phyloP scores from a whole-genome alignment of 2,329 filamentous ascomycete genomes.

The Emmonsiellopsis sp. region DNA sequence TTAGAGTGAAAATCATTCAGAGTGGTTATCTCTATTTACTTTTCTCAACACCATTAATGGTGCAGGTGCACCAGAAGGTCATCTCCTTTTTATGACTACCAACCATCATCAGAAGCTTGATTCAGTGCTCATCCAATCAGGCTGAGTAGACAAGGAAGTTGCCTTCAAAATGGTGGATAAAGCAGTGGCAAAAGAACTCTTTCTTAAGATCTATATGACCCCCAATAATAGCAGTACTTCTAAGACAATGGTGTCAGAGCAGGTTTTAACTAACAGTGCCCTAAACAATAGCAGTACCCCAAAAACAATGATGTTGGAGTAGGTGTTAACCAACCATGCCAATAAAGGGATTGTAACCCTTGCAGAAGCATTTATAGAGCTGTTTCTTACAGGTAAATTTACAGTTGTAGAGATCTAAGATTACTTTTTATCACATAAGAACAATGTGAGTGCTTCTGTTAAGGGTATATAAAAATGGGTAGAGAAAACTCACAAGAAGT shows the following conservation, averaged over 20 bases:
- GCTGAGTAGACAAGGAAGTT: slow-evolving; percentile 57
- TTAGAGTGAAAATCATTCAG: slow-evolving; percentile 15
- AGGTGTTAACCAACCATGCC: neutral
- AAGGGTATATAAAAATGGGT: neutral
- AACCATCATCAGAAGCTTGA: slow-evolving; percentile 59
- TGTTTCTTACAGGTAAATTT: slow-evolving; percentile 24
- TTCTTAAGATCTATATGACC: slow-evolving; percentile 28
- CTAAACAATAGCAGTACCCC: too few species aligned
- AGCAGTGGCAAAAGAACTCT: slow-evolving; percentile 30
- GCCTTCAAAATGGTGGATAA: slow-evolving; percentile 40
- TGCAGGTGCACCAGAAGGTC: slow-evolving; percentile 59
- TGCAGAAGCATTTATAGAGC: slow-evolving; percentile 22
- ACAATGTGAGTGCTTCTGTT: slow-evolving; percentile 10
- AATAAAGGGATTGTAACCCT: slow-evolving; percentile 15
- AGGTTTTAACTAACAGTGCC: too few species aligned
- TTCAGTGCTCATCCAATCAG: slow-evolving; percentile 55
- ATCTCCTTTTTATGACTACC: slow-evolving; percentile 66
- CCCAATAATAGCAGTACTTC: neutral
- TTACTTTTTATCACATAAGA: slow-evolving; percentile 29
- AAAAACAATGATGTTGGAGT: too few species aligned
- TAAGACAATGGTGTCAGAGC: neutral
- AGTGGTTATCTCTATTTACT: slow-evolving; percentile 54
- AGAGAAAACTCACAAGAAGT: neutral
- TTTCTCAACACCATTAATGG: slow-evolving; percentile 64
- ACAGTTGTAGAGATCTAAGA: slow-evolving; percentile 35